phyloP scores from a whole-genome alignment of 73 alveolate genomes.

The Tetrahymena malaccensis region DNA sequence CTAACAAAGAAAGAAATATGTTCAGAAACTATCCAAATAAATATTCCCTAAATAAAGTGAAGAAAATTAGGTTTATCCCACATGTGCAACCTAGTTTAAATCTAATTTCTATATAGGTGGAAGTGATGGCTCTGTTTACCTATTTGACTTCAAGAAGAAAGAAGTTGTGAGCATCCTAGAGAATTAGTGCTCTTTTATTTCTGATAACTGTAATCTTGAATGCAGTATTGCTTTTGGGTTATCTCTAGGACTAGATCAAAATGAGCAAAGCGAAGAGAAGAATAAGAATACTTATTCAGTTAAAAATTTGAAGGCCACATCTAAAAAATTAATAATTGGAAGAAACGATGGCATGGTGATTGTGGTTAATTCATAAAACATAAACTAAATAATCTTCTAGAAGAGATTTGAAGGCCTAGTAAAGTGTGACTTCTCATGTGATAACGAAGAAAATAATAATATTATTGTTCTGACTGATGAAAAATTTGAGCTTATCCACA shows the following conservation, averaged over 20 bases:
- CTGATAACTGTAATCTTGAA: neutral
- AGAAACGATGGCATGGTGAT: neutral
- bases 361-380: neutral
- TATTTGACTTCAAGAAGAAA: neutral
- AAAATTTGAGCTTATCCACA: neutral
- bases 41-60: neutral
- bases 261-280: neutral
- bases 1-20: neutral
- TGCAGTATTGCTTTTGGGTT: neutral
- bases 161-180: neutral
- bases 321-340: neutral
- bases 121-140: neutral
- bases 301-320: neutral
- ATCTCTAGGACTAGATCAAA: neutral
- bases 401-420: neutral
- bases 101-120: neutral
- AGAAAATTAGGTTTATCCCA: neutral
- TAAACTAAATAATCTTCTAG: neutral
- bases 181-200: neutral
- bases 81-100: neutral
- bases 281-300: neutral
- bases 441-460: neutral
- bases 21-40: neutral
- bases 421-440: neutral
- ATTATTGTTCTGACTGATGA: neutral